These are phyloP conservation scores for Linnemannia exigua DNA, from an alignment of 192 early-diverging fungal genomes.

Conservation along the genomic window DNA sequence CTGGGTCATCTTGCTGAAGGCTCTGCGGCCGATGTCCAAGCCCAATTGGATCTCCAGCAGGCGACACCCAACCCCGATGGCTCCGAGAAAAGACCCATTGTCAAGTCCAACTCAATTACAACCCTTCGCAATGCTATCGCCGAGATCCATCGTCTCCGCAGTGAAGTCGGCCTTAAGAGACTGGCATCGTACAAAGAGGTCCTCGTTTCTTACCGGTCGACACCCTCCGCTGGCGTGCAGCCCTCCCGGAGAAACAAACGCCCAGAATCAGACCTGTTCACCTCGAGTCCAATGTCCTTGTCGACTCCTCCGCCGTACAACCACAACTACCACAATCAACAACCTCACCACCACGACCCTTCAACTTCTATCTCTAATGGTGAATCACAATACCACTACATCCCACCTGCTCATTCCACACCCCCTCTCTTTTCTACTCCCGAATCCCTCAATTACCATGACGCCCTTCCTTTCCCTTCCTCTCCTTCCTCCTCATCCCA, in stretches of 20 bases:
- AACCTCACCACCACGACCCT: background rate
- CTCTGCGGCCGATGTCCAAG: background rate
- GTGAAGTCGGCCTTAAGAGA: constrained; percentile 4
- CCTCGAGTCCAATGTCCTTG: background rate
- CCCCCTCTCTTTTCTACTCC: background rate
- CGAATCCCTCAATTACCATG: background rate
- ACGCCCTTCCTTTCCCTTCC: background rate
- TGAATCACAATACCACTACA: background rate
- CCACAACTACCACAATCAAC: background rate
- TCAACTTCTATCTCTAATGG: background rate
- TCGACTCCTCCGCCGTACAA: background rate
- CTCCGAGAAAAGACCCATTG: background rate
- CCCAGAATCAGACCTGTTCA: background rate
- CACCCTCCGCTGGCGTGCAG: background rate
- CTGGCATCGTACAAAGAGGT: background rate
- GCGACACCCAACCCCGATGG: background rate
- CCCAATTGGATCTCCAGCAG: background rate
- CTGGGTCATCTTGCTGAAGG: constrained; percentile 1
- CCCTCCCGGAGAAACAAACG: background rate
- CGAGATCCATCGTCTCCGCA: constrained; percentile 13
- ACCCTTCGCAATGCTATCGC: constrained; percentile 8
- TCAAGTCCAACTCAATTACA: constrained; percentile 13
- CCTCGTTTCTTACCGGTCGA: background rate
- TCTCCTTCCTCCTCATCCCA: background rate
- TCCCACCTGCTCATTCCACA: background rate